These are phyloP conservation scores for Lodderomyces margitis DNA, from an alignment of 1,139 yeast genomes.

Conservation along the genomic window DNA sequence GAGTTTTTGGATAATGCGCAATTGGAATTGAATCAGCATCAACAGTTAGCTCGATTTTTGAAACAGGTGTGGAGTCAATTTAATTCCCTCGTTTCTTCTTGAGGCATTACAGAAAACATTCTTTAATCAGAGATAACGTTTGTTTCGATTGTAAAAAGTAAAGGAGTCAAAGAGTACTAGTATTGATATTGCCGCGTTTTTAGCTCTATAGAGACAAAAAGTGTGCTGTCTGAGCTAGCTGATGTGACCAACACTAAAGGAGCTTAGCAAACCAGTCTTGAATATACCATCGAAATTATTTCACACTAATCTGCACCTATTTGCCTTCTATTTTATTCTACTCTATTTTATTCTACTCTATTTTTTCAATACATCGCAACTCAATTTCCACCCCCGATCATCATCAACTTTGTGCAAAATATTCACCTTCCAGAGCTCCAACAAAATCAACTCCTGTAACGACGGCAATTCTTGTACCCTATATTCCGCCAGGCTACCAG, in stretches of 20 bases:
- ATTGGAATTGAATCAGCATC: slow-evolving; percentile 32
- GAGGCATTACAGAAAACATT: no score
- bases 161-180: no score
- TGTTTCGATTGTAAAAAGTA: no score
- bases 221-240: no score
- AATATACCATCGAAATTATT: no score
- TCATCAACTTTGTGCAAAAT: slow-evolving; percentile 58
- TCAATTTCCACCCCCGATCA: slow-evolving; percentile 71
- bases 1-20: slow-evolving; percentile 23
- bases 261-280: no score
- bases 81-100: not conserved
- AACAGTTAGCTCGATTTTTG: slow-evolving; percentile 39
- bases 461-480: slow-evolving; percentile 28
- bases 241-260: no score
- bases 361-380: slow-evolving; percentile 43
- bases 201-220: no score
- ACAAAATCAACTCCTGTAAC: slow-evolving; percentile 62
- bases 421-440: slow-evolving; percentile 69
- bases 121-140: no score
- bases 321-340: not conserved
- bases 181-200: no score
- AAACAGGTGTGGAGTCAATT: slow-evolving; percentile 30
- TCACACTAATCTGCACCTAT: no score
- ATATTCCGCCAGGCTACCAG: slow-evolving; percentile 2
- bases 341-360: not conserved